A percentile compares a stretch with the other conserved stretches of the same genome.
phyloP scores from a whole-genome alignment of 1,139 yeast species.

The Chernovozyma aurita region DNA sequence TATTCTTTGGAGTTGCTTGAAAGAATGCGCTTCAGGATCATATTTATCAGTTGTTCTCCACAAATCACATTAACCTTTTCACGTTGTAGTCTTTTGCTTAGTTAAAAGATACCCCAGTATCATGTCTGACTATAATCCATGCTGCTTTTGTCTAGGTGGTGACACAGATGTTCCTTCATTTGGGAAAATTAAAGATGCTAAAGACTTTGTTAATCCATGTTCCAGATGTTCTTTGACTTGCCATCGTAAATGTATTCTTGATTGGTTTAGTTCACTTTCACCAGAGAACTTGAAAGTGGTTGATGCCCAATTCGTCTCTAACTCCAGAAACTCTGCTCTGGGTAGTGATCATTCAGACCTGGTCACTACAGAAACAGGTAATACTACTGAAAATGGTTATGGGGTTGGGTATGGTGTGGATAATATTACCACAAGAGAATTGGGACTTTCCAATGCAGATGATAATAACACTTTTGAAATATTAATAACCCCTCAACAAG shows the following conservation, averaged over 20 bases:
- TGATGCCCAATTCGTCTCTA: conserved; percentile 12
- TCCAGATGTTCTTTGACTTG: conserved; percentile 33
- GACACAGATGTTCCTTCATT: conserved; percentile 39
- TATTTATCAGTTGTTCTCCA: no score
- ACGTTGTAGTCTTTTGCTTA: no score
- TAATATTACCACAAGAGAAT: neutral
- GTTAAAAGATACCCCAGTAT: no score
- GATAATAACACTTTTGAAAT: neutral
- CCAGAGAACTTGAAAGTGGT: conserved; percentile 24
- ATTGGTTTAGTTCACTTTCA: conserved; percentile 41
- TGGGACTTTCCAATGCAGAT: neutral
- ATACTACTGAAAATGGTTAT: neutral
- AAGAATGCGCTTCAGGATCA: no score
- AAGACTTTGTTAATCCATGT: conserved; percentile 39
- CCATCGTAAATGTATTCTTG: conserved; percentile 39
- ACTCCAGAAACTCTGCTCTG: neutral
- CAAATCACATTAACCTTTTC: no score
- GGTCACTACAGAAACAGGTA: neutral
- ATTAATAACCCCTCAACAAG: conserved; percentile 3
- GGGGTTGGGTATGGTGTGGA: neutral
- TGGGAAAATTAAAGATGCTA: conserved; percentile 35
- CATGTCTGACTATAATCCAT: conserved; percentile 14
- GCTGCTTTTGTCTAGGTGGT: conserved; percentile 43
- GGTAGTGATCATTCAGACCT: conserved; percentile 2
- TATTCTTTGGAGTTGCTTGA: no score